A percentile compares a stretch with the other conserved stretches of the same genome.
These are phyloP conservation scores for Fusarium heterosporum DNA, from an alignment of 2,329 filamentous ascomycete genomes.

Conservation along the genomic window DNA sequence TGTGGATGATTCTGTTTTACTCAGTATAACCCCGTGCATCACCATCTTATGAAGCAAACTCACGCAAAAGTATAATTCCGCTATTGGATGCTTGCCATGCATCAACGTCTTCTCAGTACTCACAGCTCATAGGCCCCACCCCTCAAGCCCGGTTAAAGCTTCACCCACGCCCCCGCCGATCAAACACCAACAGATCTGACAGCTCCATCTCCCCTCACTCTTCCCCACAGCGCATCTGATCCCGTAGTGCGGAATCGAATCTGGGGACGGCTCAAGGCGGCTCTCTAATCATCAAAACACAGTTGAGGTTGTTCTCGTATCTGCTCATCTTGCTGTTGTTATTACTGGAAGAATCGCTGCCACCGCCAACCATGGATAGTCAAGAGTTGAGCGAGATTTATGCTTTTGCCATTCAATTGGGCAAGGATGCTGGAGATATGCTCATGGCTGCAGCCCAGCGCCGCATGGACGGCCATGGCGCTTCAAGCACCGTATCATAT, in stretches of 20 bases:
- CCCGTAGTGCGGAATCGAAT: slow-evolving; percentile 31
- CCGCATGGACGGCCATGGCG: slow-evolving; percentile 43
- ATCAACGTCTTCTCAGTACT: slow-evolving; percentile 20
- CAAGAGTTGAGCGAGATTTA: slow-evolving; percentile 73
- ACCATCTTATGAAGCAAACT: slow-evolving; percentile 19
- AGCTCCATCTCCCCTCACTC: slow-evolving; percentile 3
- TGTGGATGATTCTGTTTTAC: neutral
- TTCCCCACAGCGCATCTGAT: slow-evolving; percentile 39
- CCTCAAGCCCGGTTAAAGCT: slow-evolving; percentile 42
- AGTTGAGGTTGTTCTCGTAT: neutral
- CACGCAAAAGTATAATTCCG: slow-evolving; percentile 30
- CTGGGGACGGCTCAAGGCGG: slow-evolving; percentile 39
- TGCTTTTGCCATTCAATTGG: slow-evolving; percentile 75
- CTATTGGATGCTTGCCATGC: neutral
- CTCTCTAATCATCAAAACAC: slow-evolving; percentile 28
- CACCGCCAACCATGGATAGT: slow-evolving; percentile 48
- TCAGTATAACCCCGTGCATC: neutral
- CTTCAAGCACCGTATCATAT: slow-evolving; percentile 40
- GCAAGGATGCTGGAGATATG: slow-evolving; percentile 75
- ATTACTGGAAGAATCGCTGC: slow-evolving; percentile 15
- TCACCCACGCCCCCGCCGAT: slow-evolving; percentile 36
- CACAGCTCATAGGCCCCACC: slow-evolving; percentile 6
- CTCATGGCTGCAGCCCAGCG: slow-evolving; percentile 69
- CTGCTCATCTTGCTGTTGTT: slow-evolving; percentile 3
- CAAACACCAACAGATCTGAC: slow-evolving; percentile 9